Evolutionary conservation across 257 asterid genomes (phyloP), one percentile per base, ranked within the genome.

Genomic region (Orobanche coerulescens): DNA sequence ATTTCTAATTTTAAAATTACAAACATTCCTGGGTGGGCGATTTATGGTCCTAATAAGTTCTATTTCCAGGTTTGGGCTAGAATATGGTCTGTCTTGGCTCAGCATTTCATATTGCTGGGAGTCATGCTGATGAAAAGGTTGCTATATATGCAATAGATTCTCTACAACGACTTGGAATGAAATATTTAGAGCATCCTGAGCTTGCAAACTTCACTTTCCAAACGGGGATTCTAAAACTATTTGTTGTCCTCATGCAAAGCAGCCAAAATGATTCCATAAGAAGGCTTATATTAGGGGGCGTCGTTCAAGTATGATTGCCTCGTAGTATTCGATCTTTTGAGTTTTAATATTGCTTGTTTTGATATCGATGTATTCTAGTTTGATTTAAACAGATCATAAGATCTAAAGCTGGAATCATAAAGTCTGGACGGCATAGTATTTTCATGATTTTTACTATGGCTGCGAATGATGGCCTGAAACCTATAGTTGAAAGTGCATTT

Each of bases 121-220:
- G 99, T 79, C 99, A 93, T 71, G 92, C 84, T 65, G 97, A 93
- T 80, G 99, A 93, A 81, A 93, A 85, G 82, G 95, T 93, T 74
- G 99, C 99, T 43, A 89, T 84, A 96, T 93, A 89, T 78, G 97
- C 97, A 77, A 86, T 93, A 77, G 99, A 93, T 83, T 93, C 99
- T 68, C 85, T 93, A 68, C 73, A 95, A 58, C 97, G 89, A 73
- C 99, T 93, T 70, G 96, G 86, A 56, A 84, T 89, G 95, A 93
- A 93, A 73, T 93, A 93, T 75, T 83, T 93, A 84, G 99, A 93
- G 84, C 97, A 95, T 46, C 91, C 94, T 53, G 99, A 93, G 72
- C 97, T 93, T 68, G 88, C 99, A 48, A 93, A 93, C 83, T 93
- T 93, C 88, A 83, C 95, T 64, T 93, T 93, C 88, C 99, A 93